These are phyloP conservation scores for Hagleromyces aurorensis DNA, from an alignment of 805 yeast genomes.

Conservation along the genomic window DNA sequence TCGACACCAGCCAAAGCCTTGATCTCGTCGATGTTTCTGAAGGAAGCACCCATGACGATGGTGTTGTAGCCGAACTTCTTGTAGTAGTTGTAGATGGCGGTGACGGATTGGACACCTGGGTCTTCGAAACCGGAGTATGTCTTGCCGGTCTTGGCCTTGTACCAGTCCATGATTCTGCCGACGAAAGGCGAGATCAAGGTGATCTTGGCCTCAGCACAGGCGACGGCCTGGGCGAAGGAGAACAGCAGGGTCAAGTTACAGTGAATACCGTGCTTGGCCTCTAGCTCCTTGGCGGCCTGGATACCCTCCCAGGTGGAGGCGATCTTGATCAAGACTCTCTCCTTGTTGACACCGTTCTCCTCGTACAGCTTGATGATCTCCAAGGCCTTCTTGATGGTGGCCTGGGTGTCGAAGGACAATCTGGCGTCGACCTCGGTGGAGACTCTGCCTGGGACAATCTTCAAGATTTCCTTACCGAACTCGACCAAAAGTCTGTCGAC, in stretches of 20 bases:
- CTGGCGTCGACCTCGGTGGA: conserved; percentile 99
- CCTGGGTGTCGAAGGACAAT: conserved; percentile 91
- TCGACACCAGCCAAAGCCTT: conserved; percentile 96
- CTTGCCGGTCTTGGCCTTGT: conserved; percentile 89
- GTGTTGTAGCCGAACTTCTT: conserved; percentile 94
- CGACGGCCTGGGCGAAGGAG: conserved; percentile 96
- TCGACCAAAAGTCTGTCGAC: conserved; percentile 90
- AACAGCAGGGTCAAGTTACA: conserved; percentile 91
- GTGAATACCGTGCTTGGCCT: conserved; percentile 84
- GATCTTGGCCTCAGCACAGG: conserved; percentile 95
- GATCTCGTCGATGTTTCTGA: conserved; percentile 95
- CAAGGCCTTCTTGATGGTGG: conserved; percentile 87
- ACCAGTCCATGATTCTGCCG: conserved; percentile 98
- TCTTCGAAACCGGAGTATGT: conserved; percentile 67
- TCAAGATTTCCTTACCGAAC: conserved; percentile 88
- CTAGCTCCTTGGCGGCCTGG: conserved; percentile 95
- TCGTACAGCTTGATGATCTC: conserved; percentile 84
- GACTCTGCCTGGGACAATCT: conserved; percentile 97
- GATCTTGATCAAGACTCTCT: conserved; percentile 87
- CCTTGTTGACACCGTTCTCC: conserved; percentile 76
- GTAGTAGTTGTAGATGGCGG: conserved; percentile 90
- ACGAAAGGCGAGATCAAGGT: conserved; percentile 98
- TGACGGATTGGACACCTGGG: conserved; percentile 95
- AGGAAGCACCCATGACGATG: conserved; percentile 99
- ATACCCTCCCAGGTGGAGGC: conserved; percentile 99